A percentile compares a stretch with the other conserved stretches of the same genome.
Evolutionary conservation across 768 basidiomycete species (phyloP).

Genomic region (Amanita fuliginea): DNA sequence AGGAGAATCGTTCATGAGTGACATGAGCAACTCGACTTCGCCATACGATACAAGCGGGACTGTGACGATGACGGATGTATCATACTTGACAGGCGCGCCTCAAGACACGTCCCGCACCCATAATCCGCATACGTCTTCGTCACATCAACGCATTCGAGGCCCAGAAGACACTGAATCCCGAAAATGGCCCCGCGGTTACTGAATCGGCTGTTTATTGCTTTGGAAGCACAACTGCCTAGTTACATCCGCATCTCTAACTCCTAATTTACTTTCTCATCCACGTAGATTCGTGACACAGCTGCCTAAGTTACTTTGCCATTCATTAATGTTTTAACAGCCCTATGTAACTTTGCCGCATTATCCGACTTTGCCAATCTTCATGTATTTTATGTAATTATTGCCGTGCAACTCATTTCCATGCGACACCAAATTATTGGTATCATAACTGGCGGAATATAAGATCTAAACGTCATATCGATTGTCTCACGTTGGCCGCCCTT

Average conservation of each 20-base stretch:
- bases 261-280: constrained; percentile 27
- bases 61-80: constrained; percentile 20
- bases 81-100: constrained; percentile 28
- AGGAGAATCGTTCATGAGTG: constrained; percentile 26
- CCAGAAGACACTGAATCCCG: constrained; percentile 33
- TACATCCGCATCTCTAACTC: constrained; percentile 30
- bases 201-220: constrained; percentile 20
- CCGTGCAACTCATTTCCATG: not conserved
- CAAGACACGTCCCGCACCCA: constrained; percentile 27
- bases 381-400: constrained; percentile 14
- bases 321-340: constrained; percentile 20
- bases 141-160: constrained; percentile 33
- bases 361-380: constrained; percentile 10
- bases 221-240: constrained; percentile 20
- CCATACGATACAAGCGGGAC: constrained; percentile 20
- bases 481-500: not conserved
- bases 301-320: constrained; percentile 17
- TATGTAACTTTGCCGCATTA: constrained; percentile 7
- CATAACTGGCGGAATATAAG: not conserved
- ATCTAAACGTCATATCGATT: not conserved
- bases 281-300: constrained; percentile 22
- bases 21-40: constrained; percentile 22
- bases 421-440: not conserved
- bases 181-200: constrained; percentile 40
- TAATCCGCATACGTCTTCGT: constrained; percentile 18